Evolutionary conservation across 2,329 filamentous ascomycete species (phyloP).

Genomic region (Rutstroemia sp.): DNA sequence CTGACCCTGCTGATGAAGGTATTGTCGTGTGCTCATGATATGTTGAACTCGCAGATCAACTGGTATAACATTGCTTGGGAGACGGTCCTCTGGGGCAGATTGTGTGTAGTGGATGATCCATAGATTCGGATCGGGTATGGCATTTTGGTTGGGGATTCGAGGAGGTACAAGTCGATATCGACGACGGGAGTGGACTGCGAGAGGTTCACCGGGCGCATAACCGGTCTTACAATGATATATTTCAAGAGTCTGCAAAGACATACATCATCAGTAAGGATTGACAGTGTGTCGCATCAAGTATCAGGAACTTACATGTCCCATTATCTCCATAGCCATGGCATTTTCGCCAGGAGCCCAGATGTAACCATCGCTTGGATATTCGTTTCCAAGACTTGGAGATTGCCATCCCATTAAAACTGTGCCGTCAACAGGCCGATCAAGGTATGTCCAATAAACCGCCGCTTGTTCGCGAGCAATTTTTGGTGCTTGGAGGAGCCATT

Average conservation of each 20-base stretch:
- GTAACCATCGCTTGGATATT: conserved; percentile 86
- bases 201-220: conserved; percentile 67
- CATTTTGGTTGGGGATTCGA: conserved; percentile 61
- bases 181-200: conserved; percentile 70
- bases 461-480: conserved; percentile 78
- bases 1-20: conserved; percentile 67
- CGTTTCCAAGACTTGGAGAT: conserved; percentile 62
- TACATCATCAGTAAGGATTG: conserved; percentile 10
- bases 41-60: conserved; percentile 53
- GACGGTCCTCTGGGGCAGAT: conserved; percentile 63
- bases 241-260: conserved; percentile 63
- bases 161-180: conserved; percentile 78
- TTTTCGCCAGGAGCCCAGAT: conserved; percentile 82
- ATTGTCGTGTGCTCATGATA: conserved; percentile 54
- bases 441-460: conserved; percentile 88
- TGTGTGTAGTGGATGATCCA: conserved; percentile 90
- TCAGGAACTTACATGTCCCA: conserved; percentile 52
- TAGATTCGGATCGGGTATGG: conserved; percentile 69
- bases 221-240: conserved; percentile 78
- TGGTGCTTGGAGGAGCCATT: conserved; percentile 76
- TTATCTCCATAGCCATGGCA: conserved; percentile 64
- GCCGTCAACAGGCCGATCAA: conserved; percentile 75
- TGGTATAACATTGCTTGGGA: conserved; percentile 61
- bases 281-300: neutral
- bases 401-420: conserved; percentile 86